These are phyloP conservation scores for Aspergillaceae sp. DNA, from an alignment of 2,329 filamentous ascomycete genomes.

Conservation along the genomic window DNA sequence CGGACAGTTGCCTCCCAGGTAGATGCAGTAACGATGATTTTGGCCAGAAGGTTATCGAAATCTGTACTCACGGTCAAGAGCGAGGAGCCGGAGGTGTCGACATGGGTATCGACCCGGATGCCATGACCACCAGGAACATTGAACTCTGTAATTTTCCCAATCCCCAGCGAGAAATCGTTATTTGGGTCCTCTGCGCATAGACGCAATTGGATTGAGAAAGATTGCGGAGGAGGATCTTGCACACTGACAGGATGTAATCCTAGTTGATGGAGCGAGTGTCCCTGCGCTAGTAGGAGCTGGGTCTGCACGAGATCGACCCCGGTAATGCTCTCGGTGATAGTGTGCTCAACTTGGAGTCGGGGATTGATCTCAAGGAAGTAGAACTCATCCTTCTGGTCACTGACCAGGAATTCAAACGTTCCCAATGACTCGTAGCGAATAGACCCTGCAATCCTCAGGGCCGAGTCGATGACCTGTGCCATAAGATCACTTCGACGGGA, in stretches of 20 bases:
- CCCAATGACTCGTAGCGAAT: slow-evolving; percentile 52
- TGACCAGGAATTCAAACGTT: slow-evolving; percentile 57
- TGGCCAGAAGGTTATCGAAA: slow-evolving; percentile 53
- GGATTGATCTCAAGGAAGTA: slow-evolving; percentile 57
- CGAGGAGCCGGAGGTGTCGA: slow-evolving; percentile 35
- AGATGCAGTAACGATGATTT: slow-evolving; percentile 49
- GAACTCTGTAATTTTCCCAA: slow-evolving; percentile 51
- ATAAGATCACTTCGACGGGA: slow-evolving; percentile 41
- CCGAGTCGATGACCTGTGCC: slow-evolving; percentile 44
- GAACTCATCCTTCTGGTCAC: slow-evolving; percentile 40
- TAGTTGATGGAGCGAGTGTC: slow-evolving; percentile 33
- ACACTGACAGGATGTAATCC: slow-evolving; percentile 23
- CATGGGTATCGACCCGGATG: slow-evolving; percentile 48
- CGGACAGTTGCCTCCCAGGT: slow-evolving; percentile 45
- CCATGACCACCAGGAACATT: slow-evolving; percentile 51
- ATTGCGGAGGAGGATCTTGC: slow-evolving; percentile 28
- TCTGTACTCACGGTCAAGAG: slow-evolving; percentile 42
- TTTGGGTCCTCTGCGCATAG: slow-evolving; percentile 50
- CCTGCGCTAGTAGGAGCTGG: slow-evolving; percentile 49
- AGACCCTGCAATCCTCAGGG: slow-evolving; percentile 34
- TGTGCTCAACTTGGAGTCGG: slow-evolving; percentile 54
- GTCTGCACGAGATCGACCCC: slow-evolving; percentile 47
- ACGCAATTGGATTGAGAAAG: slow-evolving; percentile 47
- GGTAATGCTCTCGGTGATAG: slow-evolving; percentile 50
- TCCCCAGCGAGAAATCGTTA: slow-evolving; percentile 48